A percentile compares a stretch with the other conserved stretches of the same genome.
Conservation (phyloP, 768 basidiomycete species). For the Lentinula boryana region DNA sequence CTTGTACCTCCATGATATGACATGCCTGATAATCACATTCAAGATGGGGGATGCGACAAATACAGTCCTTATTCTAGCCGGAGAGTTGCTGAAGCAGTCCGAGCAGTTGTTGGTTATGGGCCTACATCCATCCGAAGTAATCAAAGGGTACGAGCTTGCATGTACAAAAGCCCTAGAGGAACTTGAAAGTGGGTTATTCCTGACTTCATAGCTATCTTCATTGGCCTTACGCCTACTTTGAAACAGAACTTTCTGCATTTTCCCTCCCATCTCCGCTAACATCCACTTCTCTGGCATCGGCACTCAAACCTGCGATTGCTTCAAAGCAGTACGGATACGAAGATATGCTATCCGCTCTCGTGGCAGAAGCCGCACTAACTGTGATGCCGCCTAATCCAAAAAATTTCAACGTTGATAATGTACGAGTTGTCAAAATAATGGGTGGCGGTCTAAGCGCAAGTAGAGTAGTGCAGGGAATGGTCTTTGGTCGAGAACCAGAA, state of each 20-base stretch:
- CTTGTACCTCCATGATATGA: neutral
- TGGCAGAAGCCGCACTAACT: slow-evolving; percentile 87
- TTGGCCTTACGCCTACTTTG: slow-evolving; percentile 7
- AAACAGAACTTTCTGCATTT: slow-evolving; percentile 60
- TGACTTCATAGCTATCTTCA: slow-evolving; percentile 2
- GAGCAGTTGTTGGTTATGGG: slow-evolving; percentile 94
- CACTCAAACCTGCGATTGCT: slow-evolving; percentile 88
- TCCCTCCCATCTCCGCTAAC: slow-evolving; percentile 70
- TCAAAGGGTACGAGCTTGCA: slow-evolving; percentile 93
- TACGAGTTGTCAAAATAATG: slow-evolving; percentile 98
- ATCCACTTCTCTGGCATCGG: slow-evolving; percentile 58
- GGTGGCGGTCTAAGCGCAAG: slow-evolving; percentile 84
- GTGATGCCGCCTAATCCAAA: slow-evolving; percentile 87
- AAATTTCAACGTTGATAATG: slow-evolving; percentile 97
- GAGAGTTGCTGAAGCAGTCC: slow-evolving; percentile 90
- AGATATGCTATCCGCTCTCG: slow-evolving; percentile 71
- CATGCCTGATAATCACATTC: neutral
- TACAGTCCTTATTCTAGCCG: slow-evolving; percentile 89
- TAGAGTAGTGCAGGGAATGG: slow-evolving; percentile 94
- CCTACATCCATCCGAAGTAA: slow-evolving; percentile 93
- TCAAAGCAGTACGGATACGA: slow-evolving; percentile 97
- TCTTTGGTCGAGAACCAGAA: slow-evolving; percentile 94
- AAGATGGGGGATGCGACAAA: slow-evolving; percentile 99
- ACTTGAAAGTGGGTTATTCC: slow-evolving; percentile 70
- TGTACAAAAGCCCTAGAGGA: slow-evolving; percentile 77